Base-by-base conservation (phyloP, 1,284 basidiomycete genomes). In the Agaricales sp. region DNA sequence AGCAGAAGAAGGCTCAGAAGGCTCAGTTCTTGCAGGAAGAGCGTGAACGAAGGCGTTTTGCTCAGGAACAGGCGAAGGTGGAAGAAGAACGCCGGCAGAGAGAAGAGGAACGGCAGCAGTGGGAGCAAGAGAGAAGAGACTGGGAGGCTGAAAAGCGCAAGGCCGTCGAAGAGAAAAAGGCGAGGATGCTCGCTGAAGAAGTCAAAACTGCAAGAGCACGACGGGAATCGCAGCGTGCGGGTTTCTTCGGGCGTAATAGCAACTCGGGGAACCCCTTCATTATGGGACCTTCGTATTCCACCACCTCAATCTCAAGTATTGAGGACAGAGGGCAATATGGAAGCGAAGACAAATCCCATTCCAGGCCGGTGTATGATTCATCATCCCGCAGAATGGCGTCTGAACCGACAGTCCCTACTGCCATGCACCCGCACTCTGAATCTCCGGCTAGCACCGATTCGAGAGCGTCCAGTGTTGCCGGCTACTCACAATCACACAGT, bases 1-100 rank as follows among this genome's bases (percentile, higher is more conserved):
- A 77, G 66, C 80, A 82, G 67, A 77, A 77, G 56, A 77, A 78
- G 46, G 82, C 83, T 61, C 77, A 83, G 63, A 86, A 85, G 64
- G 78, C 75, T 43, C 72, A 64, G 25, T 87, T 87, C 57, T 66
- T 87, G 55, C 73, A 70, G 47, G 72, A 73, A 58, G 76, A 87
- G 58, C 72, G 73, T 50, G 70, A 75, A 51, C 70, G 69, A 45
- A 72, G 81, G 16, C 65, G 66, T 45, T 63, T 64, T 44, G 67
- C 68, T 53, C 63, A 65, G 38, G 59, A 64, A 52, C 56, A 62
- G 49, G 54, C 55, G 38, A 35, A 55, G 23, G 50, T 60, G 19
- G 65, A 67, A 53, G 67, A 66, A 49, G 69, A 70, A 53, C 64
- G 66, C 41, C 57, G 57, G 46, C 63, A 55, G 46, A 65, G 75